These are phyloP conservation scores for Beauveria scarabaeidicola DNA, from an alignment of 2,329 filamentous ascomycete species.

Conservation along the genomic window DNA sequence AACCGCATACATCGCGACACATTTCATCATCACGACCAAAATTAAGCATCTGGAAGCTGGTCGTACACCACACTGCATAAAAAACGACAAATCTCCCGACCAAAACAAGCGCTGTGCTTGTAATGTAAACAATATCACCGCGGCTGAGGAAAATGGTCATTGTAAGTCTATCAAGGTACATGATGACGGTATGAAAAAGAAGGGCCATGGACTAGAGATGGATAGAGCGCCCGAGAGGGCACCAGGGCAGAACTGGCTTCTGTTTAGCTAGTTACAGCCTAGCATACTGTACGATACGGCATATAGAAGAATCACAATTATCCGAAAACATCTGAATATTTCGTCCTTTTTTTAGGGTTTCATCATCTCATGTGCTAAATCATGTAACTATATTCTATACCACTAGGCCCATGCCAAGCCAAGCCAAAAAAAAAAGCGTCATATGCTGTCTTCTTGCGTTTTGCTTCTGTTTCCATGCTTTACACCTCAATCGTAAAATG, in stretches of 20 bases:
- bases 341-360: background rate
- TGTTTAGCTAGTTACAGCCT: background rate
- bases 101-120: background rate
- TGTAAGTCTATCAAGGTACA: background rate
- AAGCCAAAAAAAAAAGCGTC: too few relatives aligned
- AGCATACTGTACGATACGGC: background rate
- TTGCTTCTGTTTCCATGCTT: background rate
- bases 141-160: background rate
- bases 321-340: background rate
- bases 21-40: background rate
- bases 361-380: background rate
- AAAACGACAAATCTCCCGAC: slow-evolving; percentile 8
- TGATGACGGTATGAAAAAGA: background rate
- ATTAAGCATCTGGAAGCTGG: background rate
- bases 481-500: slow-evolving; percentile 62
- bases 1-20: background rate
- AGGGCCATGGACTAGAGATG: background rate
- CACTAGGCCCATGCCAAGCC: background rate
- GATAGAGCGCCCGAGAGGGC: background rate
- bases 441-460: background rate
- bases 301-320: background rate
- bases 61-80: background rate
- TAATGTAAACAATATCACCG: background rate
- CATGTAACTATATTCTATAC: background rate
- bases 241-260: background rate